Evolutionary conservation across 2,329 filamentous ascomycete species (phyloP), one percentile per base, ranked within the genome.

Genomic region (Exophiala alcalophila): DNA sequence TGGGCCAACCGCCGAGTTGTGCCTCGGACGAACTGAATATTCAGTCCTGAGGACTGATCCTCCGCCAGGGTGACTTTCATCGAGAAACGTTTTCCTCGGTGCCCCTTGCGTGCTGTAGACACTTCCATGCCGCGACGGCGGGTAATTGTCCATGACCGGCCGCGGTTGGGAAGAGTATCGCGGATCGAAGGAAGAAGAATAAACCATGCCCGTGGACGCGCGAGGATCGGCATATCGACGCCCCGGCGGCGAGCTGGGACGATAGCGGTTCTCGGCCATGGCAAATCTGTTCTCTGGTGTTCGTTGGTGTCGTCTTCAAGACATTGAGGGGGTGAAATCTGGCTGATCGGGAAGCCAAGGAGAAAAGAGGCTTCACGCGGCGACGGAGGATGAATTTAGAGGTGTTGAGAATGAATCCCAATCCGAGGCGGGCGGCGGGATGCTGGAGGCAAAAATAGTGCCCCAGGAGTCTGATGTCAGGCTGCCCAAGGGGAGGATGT

Each of bases 1-100:
- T 11, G 41, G 32, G n/a, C 33, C 35, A 14, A 50, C 27, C n/a
- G 41, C 28, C 2, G 55, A 57, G 32, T 58, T 56, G 26, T 42
- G 38, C 16, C 55, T 49, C n/a, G 55, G 54, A 16, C 55, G 49
- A 18, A 54, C 46, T 21, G 54, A 26, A 35, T 58, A 57, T 30
- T 57, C 51, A n/a, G 51, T 57, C n/a, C 49, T 38, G 11, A 51
- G 40, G 18, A 51, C 44, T 4, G 40, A 27, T 8, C 49, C 52
- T 18, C 49, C 47, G 15, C 50, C 47, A 2, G 50, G 39, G 20
- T 54, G 46, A 20, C 27, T 20, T 8, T 51, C 38, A 33, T 54
- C 53, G 21, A 52, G 38, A 26, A 49, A 52, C 19, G 52, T 52
- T 32, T 45, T 52, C 38, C 47, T 56, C 25, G 49, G 42, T 6